A percentile compares a stretch with the other conserved stretches of the same genome.
Evolutionary conservation across 305 asterid genomes (phyloP).

Genomic region (Nicotiana rustica): DNA sequence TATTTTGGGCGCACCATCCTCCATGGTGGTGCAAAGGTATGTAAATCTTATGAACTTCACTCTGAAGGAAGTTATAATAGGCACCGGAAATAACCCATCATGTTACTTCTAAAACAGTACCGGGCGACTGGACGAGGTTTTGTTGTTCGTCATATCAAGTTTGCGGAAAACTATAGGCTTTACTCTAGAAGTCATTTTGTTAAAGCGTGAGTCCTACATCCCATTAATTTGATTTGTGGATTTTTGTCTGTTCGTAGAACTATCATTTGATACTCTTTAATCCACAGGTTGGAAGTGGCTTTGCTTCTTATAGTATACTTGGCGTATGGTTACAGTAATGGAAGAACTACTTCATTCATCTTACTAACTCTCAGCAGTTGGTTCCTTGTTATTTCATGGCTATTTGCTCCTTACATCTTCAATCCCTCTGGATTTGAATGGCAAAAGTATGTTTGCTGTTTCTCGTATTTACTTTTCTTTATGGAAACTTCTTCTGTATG

Average conservation of each 20-base stretch:
- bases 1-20: constrained; percentile 98
- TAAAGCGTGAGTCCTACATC: constrained; percentile 78
- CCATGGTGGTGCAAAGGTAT: constrained; percentile 99
- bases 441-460: constrained; percentile 92
- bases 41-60: constrained; percentile 26
- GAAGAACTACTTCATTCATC: constrained; percentile 76
- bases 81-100: constrained; percentile 2
- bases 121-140: constrained; percentile 99
- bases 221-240: constrained; percentile 7
- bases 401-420: constrained; percentile 96
- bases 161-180: constrained; percentile 96
- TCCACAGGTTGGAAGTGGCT: constrained; percentile 93
- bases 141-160: constrained; percentile 96
- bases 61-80: constrained; percentile 5
- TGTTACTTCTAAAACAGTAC: constrained; percentile 54
- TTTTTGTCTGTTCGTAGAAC: constrained; percentile 8
- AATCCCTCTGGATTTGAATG: constrained; percentile 99
- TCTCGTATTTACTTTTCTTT: background rate
- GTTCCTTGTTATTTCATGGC: constrained; percentile 99
- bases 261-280: constrained; percentile 28
- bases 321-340: constrained; percentile 78
- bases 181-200: constrained; percentile 98
- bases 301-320: constrained; percentile 90
- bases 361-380: constrained; percentile 91
- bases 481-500: background rate